phyloP scores from a whole-genome alignment of 176 grass and related monocot species.

The Rhynchospora pubera region DNA sequence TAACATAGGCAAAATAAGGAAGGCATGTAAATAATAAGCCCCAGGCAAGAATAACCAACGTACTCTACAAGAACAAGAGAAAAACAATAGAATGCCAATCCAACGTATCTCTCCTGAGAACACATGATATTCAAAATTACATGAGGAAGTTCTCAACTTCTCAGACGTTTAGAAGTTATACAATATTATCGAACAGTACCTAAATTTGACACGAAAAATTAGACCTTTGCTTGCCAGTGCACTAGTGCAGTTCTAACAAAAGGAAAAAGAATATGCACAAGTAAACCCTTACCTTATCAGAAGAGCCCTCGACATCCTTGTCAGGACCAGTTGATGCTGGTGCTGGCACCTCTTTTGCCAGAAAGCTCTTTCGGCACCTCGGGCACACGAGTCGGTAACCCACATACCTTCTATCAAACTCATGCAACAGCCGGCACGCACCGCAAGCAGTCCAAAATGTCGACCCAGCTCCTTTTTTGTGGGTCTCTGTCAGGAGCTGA shows the following conservation, averaged over 20 bases:
- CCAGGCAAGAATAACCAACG: neutral
- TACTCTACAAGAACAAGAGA: neutral
- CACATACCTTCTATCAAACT: slow-evolving; percentile 74
- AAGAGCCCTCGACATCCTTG: neutral
- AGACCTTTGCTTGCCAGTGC: too few relatives aligned
- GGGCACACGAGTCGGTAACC: slow-evolving; percentile 77
- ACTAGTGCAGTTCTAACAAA: neutral
- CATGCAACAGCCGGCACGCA: slow-evolving; percentile 74
- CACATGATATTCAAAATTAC: neutral
- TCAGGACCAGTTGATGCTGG: neutral
- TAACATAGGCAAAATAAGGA: neutral
- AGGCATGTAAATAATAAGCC: neutral
- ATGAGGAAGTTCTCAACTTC: neutral
- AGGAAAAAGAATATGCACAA: neutral
- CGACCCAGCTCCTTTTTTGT: neutral
- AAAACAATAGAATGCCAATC: neutral
- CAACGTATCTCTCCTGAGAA: neutral
- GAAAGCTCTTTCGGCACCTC: slow-evolving; percentile 75
- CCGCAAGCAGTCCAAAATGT: slow-evolving; percentile 91
- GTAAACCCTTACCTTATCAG: slow-evolving; percentile 3
- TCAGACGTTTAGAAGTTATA: neutral
- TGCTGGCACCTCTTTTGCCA: slow-evolving; percentile 55
- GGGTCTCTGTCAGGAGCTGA: slow-evolving; percentile 37
- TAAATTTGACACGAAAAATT: too few relatives aligned
- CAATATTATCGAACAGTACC: neutral